Evolutionary conservation across 1,139 yeast genomes (phyloP), one percentile per base, ranked within the genome.

Genomic region (Saccharomyces hybrid): DNA sequence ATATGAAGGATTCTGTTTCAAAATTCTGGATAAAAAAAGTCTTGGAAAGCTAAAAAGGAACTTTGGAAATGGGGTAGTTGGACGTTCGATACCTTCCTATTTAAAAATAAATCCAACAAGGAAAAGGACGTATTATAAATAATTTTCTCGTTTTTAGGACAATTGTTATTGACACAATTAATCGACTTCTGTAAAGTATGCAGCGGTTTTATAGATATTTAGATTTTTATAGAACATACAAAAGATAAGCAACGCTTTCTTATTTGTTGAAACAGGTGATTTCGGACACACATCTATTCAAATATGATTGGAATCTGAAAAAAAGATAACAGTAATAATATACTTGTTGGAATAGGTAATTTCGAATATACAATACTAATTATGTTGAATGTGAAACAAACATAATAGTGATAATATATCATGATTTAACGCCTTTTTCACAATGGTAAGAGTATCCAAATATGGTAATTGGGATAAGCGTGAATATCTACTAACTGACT

Each of bases 41-140:
- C 28, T 50, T 34, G 27, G 52, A 21, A 47, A 50, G 24, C 34
- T 50, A 7, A 50, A 44, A 41, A 50, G 14, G 31, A 50, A n/a
- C 19, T 50, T 11, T 16, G 46, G 29, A 48, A 27, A 19, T 50
- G 52, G 52, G 12, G 42, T 26, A 29, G 42, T 5, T 50, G 52
- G 52, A 28, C 34, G 11, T 50, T 50, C n/a, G 52, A 38, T 38
- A 38, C 44, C 24, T 38, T 38, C 44, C 19, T 38, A 11, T 38
- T 19, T 19, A 38, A 38, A 38, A 38, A 38, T 38, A 38, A 24
- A 19, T 12, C 44, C 3, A 38, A 19, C 21, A 38, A 38, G n/a
- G 44, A 38, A 19, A 38, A 38, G 19, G 44, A 32, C n/a, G 4
- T 32, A 3, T 12, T 32, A 32, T 32, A 32, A 4, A 34, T 6